These are phyloP conservation scores for Seiridium cupressi DNA, from an alignment of 2,329 filamentous ascomycete species.

Conservation along the genomic window DNA sequence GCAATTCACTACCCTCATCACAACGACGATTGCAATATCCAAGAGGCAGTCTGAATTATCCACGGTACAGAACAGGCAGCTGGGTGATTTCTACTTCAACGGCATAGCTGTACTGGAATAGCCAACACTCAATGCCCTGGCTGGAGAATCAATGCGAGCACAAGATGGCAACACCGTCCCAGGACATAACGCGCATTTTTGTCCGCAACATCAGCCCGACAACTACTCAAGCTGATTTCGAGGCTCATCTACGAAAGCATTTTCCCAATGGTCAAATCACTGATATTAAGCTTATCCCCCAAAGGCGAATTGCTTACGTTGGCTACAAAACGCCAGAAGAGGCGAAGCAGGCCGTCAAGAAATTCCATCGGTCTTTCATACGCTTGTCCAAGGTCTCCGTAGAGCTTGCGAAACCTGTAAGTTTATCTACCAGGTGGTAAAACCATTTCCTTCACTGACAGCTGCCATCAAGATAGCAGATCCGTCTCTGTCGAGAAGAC, in stretches of 20 bases:
- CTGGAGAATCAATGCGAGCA: not conserved
- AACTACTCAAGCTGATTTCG: constrained; percentile 82
- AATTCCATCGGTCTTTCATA: constrained; percentile 94
- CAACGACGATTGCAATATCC: no score
- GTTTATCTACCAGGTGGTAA: not conserved
- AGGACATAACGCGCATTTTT: constrained; percentile 68
- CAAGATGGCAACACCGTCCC: constrained; percentile 15
- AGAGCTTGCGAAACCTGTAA: constrained; percentile 73
- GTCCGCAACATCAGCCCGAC: constrained; percentile 83
- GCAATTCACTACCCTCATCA: no score
- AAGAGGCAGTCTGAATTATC: no score
- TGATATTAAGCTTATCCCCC: constrained; percentile 86
- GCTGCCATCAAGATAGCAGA: constrained; percentile 32
- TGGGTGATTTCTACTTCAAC: no score
- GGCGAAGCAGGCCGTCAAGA: constrained; percentile 81
- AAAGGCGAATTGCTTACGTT: constrained; percentile 91
- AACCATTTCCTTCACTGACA: not conserved
- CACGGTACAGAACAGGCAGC: no score
- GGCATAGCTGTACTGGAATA: not conserved
- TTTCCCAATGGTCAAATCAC: constrained; percentile 80
- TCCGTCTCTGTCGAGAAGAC: constrained; percentile 22
- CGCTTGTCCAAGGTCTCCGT: constrained; percentile 93
- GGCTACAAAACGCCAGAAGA: constrained; percentile 84
- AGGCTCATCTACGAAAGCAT: constrained; percentile 84
- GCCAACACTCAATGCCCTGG: constrained; percentile 13